Base-by-base conservation (phyloP, 2,329 filamentous ascomycete genomes). In the Tolypocladium nubicola region DNA sequence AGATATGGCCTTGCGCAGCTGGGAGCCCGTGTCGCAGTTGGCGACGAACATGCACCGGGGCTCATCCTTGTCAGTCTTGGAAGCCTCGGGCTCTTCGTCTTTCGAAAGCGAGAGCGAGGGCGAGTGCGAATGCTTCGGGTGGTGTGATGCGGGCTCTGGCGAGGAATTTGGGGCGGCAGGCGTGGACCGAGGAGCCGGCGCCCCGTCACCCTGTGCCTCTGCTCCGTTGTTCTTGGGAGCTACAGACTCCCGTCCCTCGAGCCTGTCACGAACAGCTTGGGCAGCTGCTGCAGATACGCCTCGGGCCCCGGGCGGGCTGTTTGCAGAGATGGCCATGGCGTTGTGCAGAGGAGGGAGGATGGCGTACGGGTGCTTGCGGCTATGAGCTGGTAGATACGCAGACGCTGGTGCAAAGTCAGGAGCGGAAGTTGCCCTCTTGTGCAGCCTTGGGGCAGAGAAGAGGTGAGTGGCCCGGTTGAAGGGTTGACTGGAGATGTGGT, bases 1-100 rank as follows among this genome's bases (percentile, higher is more conserved):
- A 0, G 87, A 90, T 59, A 93, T 87, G 6, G 87, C 84, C 71
- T 93, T 93, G 53, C 89, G 83, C 30, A 80, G 79, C 57, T 82
- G 78, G 6, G 82, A 84, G 4, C 77, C 78, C 0, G 82, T 86
- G 52, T 81, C 76, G 65, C 84, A 87, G 59, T 80, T 74, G 1
- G 75, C 68, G 19, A 80, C 77, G 61, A 80, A 84, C 73, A 83
- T 79, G 65, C 83, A 86, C 30, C 64, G 67, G 16, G 70, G 66
- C 7, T 68, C 65, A 38, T 68, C 66, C 19, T 63, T 58, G 35
- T 61, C 41, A 38, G 39, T 53, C 30, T 49, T 45, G 57, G 55
- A 62, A 56, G 54, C 52, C 47, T 58, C 60, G 45, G 54, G 58
- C 11, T 62, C 59, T 10, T 65, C 57, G 21, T 53, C 60, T 19